Evolutionary conservation across 257 asterid genomes (phyloP).

Genomic region (Nicotiana obtusifolia): DNA sequence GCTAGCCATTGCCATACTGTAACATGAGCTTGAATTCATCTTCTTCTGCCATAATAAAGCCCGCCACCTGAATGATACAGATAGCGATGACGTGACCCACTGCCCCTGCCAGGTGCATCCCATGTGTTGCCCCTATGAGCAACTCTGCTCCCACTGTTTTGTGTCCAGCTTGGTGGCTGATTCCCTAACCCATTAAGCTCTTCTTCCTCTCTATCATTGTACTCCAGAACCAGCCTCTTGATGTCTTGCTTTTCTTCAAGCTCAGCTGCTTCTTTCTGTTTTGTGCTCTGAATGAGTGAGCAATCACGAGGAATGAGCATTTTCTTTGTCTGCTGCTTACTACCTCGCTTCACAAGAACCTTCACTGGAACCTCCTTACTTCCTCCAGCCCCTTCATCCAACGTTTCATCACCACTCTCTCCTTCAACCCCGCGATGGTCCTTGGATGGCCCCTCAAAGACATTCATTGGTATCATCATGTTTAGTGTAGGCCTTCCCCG

Average conservation of each 20-base stretch:
- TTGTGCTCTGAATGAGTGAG: slow-evolving; percentile 88
- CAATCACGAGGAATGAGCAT: slow-evolving; percentile 90
- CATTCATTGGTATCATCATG: slow-evolving; percentile 90
- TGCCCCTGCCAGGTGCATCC: slow-evolving; percentile 61
- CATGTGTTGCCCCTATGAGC: slow-evolving; percentile 53
- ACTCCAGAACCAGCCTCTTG: slow-evolving; percentile 81
- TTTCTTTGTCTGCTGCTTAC: slow-evolving; percentile 85
- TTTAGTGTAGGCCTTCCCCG: slow-evolving; percentile 82
- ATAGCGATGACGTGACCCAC: slow-evolving; percentile 66
- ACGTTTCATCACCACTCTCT: slow-evolving; percentile 86
- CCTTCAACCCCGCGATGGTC: slow-evolving; percentile 69
- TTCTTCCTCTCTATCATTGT: slow-evolving; percentile 98
- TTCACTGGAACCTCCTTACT: slow-evolving; percentile 76
- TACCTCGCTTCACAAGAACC: slow-evolving; percentile 94
- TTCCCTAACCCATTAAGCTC: slow-evolving; percentile 61
- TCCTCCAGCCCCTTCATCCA: slow-evolving; percentile 68
- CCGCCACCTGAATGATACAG: slow-evolving; percentile 83
- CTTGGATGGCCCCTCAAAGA: slow-evolving; percentile 71
- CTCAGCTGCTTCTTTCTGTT: slow-evolving; percentile 97
- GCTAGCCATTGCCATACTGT: background rate
- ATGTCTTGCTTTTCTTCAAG: slow-evolving; percentile 98
- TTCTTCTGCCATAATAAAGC: slow-evolving; percentile 67
- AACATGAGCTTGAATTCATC: slow-evolving; percentile 23
- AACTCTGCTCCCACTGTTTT: slow-evolving; percentile 58
- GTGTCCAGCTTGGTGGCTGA: slow-evolving; percentile 53